A percentile compares a stretch with the other conserved stretches of the same genome.
Evolutionary conservation across 106 monocot genomes (phyloP).

Genomic region (Chionographis japonica): DNA sequence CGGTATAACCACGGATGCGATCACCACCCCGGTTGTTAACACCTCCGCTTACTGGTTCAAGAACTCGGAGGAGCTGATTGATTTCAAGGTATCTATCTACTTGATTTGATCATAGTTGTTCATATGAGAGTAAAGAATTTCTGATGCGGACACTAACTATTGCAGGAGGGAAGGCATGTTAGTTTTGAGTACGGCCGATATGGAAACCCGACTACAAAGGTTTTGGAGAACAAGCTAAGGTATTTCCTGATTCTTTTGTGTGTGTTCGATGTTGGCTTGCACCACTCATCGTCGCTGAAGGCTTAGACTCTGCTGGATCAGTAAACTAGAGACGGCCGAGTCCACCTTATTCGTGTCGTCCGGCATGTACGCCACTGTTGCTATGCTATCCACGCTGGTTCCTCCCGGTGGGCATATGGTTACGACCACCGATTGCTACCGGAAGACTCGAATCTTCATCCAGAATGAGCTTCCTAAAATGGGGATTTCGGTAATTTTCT

Average conservation of each 20-base stretch:
- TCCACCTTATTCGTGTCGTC: constrained; percentile 85
- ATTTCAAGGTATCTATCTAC: constrained; percentile 76
- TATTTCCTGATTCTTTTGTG: constrained; percentile 15
- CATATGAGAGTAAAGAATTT: neutral
- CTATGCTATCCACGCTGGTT: constrained; percentile 64
- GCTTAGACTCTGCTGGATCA: constrained; percentile 14
- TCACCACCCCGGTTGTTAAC: constrained; percentile 87
- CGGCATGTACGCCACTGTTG: constrained; percentile 85
- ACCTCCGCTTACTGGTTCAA: constrained; percentile 97
- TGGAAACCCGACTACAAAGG: constrained; percentile 91
- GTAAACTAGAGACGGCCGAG: constrained; percentile 88
- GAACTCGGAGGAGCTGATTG: constrained; percentile 78
- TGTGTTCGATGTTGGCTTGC: neutral
- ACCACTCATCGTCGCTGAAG: no score
- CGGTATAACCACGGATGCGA: constrained; percentile 58
- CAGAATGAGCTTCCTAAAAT: constrained; percentile 81
- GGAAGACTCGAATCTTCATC: constrained; percentile 91
- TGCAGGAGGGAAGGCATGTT: constrained; percentile 78
- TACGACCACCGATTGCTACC: constrained; percentile 94
- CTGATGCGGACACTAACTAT: no score
- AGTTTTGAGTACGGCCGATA: constrained; percentile 97
- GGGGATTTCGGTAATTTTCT: constrained; percentile 68
- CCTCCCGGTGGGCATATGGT: constrained; percentile 90
- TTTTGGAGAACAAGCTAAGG: constrained; percentile 94
- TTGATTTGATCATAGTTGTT: neutral